phyloP scores from a whole-genome alignment of 345 rosid species.

The Syzygium jambos region DNA sequence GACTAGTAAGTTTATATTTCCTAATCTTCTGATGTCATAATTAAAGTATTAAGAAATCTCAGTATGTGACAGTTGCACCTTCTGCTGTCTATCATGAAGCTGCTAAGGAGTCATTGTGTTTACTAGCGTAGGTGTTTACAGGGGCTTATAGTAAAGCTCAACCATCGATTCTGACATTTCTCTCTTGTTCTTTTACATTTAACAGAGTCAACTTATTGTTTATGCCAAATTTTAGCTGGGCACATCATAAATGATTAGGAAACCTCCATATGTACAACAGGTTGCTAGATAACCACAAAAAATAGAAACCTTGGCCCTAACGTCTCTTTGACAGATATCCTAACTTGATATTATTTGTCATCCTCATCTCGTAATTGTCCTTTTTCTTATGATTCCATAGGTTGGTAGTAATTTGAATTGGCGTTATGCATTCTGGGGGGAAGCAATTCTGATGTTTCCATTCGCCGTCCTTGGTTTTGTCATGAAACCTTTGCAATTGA shows the following conservation, averaged over 20 bases:
- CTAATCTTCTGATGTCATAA: not conserved
- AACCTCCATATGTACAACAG: not conserved
- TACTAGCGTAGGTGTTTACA: not conserved
- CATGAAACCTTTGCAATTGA: slow-evolving; percentile 81
- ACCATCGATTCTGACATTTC: not conserved
- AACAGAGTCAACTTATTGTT: not conserved
- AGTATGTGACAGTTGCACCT: not conserved
- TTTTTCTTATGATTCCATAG: slow-evolving; percentile 23
- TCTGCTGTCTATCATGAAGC: not conserved
- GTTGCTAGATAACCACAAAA: not conserved
- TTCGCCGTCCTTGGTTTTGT: slow-evolving; percentile 69
- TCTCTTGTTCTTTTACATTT: not conserved
- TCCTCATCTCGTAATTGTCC: not conserved
- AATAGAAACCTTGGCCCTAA: not conserved
- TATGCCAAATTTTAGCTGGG: not conserved
- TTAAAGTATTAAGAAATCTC: not conserved
- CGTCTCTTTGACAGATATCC: not conserved
- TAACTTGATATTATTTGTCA: not conserved
- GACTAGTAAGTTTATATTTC: slow-evolving; percentile 45
- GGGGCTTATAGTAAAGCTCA: not conserved
- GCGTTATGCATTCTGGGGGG: slow-evolving; percentile 91
- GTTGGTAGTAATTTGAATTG: slow-evolving; percentile 60
- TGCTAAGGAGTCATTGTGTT: not conserved
- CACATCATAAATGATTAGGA: not conserved
- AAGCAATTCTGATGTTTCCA: slow-evolving; percentile 90